Evolutionary conservation across 2,329 filamentous ascomycete species (phyloP).

Genomic region (Grosmannia huntii): DNA sequence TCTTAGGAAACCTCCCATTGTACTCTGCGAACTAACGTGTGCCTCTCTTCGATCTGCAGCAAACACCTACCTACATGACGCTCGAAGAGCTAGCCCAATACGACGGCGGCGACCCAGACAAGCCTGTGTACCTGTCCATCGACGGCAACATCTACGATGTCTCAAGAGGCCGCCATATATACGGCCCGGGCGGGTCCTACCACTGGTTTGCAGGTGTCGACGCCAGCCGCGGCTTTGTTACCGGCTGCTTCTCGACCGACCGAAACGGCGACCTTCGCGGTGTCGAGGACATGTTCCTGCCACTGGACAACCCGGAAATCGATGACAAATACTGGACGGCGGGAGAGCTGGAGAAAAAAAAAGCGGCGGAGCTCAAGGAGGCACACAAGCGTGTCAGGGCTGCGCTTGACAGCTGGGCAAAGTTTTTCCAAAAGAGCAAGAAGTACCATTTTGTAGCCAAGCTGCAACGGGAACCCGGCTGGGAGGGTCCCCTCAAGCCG

Average conservation of each 20-base stretch:
- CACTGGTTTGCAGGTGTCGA: slow-evolving; percentile 77
- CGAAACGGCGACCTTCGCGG: slow-evolving; percentile 73
- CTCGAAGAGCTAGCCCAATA: slow-evolving; percentile 59
- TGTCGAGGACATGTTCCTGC: slow-evolving; percentile 73
- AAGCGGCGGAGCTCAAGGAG: slow-evolving; percentile 48
- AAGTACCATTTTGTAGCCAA: slow-evolving; percentile 74
- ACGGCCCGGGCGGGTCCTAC: slow-evolving; percentile 79
- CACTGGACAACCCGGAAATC: slow-evolving; percentile 46
- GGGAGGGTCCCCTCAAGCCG: slow-evolving; percentile 46
- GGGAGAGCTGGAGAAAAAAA: slow-evolving; percentile 37
- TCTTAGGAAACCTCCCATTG: neutral
- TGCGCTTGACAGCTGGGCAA: slow-evolving; percentile 66
- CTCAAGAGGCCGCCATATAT: slow-evolving; percentile 51
- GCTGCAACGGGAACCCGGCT: slow-evolving; percentile 48
- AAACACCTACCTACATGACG: slow-evolving; percentile 57
- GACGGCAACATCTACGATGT: slow-evolving; percentile 84
- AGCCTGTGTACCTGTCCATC: slow-evolving; percentile 82
- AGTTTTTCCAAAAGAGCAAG: slow-evolving; percentile 66
- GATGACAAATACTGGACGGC: slow-evolving; percentile 47
- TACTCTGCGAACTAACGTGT: neutral
- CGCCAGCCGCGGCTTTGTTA: slow-evolving; percentile 79
- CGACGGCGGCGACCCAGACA: slow-evolving; percentile 61
- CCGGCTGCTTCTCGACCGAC: slow-evolving; percentile 84
- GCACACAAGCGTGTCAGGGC: slow-evolving; percentile 54
- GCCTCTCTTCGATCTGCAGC: slow-evolving; percentile 10